Percentiles rank a stretch among this genome's conserved stretches.
phyloP scores from a whole-genome alignment of 768 basidiomycete genomes.

The Crepidotus variabilis region DNA sequence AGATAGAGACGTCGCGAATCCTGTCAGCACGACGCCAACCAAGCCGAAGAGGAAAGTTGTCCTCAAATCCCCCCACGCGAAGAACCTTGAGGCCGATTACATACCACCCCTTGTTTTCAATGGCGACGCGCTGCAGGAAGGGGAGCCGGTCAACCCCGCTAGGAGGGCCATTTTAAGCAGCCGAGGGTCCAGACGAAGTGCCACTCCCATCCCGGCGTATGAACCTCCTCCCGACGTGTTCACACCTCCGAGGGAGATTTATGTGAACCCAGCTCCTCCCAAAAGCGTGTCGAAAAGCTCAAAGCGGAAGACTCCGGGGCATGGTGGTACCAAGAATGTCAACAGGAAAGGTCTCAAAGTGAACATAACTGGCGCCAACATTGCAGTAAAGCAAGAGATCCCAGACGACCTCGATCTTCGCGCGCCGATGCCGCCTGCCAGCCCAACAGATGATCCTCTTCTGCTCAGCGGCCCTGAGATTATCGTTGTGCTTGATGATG shows the following conservation, averaged over 20 bases:
- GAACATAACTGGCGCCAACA: slow-evolving; percentile 7
- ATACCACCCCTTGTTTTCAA: slow-evolving; percentile 30
- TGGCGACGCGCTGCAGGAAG: neutral
- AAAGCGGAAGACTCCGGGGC: slow-evolving; percentile 9
- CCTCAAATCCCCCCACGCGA: slow-evolving; percentile 38
- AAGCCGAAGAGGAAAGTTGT: slow-evolving; percentile 22
- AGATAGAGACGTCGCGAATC: neutral
- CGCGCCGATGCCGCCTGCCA: slow-evolving; percentile 61
- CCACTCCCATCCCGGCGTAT: slow-evolving; percentile 57
- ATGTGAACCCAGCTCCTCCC: slow-evolving; percentile 34
- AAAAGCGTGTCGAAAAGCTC: slow-evolving; percentile 31
- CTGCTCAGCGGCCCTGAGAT: slow-evolving; percentile 53
- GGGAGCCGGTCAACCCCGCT: neutral
- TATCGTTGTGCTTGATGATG: too few relatives aligned
- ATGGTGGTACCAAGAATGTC: slow-evolving; percentile 8
- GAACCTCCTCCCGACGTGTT: slow-evolving; percentile 68
- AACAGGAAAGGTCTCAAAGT: slow-evolving; percentile 9
- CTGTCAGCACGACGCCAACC: slow-evolving; percentile 12
- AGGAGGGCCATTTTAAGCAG: slow-evolving; percentile 20
- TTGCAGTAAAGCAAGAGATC: slow-evolving; percentile 55
- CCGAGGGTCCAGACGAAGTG: slow-evolving; percentile 33
- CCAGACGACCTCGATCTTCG: slow-evolving; percentile 56
- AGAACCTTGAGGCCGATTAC: slow-evolving; percentile 49
- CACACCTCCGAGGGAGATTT: slow-evolving; percentile 65
- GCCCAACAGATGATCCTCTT: slow-evolving; percentile 74